Evolutionary conservation across 768 basidiomycete genomes (phyloP).

Genomic region (Pleurotus djamor): DNA sequence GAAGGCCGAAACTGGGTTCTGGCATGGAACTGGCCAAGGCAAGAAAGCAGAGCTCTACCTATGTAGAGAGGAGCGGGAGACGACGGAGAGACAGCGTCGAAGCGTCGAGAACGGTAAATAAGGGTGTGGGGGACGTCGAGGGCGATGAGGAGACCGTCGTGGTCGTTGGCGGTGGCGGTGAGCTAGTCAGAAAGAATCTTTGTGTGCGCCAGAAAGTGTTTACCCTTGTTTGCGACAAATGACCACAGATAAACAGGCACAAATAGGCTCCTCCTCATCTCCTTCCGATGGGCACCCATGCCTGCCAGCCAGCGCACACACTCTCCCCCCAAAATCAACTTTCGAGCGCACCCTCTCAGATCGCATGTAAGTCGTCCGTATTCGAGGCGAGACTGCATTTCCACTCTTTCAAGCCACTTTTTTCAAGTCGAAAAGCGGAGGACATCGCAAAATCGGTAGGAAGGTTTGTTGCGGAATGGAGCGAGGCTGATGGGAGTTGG

Average conservation of each 20-base stretch:
- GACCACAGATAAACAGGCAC: background rate
- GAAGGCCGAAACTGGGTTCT: constrained; percentile 6
- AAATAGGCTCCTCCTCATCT: constrained; percentile 6
- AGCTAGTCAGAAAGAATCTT: constrained; percentile 1
- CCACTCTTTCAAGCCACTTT: background rate
- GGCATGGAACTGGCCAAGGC: constrained; percentile 5
- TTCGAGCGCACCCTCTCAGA: background rate
- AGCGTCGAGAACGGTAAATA: background rate
- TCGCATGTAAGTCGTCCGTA: background rate
- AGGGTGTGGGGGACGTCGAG: background rate
- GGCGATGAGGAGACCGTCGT: background rate
- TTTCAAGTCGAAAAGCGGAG: background rate
- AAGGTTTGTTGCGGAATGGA: background rate
- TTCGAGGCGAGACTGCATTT: background rate
- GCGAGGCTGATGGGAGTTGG: constrained; percentile 3
- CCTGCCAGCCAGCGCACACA: background rate
- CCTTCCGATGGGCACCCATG: constrained; percentile 1
- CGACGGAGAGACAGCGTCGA: background rate
- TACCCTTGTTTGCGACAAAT: background rate
- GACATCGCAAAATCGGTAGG: background rate
- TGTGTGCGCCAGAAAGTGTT: background rate
- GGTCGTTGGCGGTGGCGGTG: constrained; percentile 1
- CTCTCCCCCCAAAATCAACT: background rate
- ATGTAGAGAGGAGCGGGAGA: background rate
- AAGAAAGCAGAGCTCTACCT: background rate